phyloP scores from a whole-genome alignment of 768 basidiomycete genomes.

The Lactifluus hygrophoroides region DNA sequence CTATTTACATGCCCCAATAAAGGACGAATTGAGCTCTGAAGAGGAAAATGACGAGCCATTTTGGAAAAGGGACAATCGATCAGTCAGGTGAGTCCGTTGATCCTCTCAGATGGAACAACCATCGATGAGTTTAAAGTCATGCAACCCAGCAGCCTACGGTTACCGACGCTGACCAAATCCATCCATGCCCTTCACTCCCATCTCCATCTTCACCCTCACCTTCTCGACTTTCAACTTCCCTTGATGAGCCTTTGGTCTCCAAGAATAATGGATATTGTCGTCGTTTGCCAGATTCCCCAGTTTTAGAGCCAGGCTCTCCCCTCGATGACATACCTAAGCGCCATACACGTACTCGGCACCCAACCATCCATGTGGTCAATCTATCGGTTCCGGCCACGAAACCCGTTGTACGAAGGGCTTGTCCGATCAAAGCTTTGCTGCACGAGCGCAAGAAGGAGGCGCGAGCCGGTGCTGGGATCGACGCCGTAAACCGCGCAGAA shows the following conservation, averaged over 20 bases:
- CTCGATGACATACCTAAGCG: not conserved
- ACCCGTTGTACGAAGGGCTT: not conserved
- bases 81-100: not conserved
- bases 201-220: not conserved
- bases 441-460: conserved; percentile 15
- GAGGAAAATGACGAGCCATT: conserved; percentile 18
- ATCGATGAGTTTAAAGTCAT: not conserved
- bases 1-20: conserved; percentile 20
- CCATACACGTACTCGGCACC: not conserved
- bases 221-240: not conserved
- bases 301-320: not conserved
- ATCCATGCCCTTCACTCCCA: not conserved
- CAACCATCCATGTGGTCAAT: not conserved
- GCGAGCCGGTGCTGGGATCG: conserved; percentile 13
- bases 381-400: not conserved
- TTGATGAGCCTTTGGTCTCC: not conserved
- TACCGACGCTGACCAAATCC: not conserved
- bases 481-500: conserved; percentile 16
- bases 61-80: conserved; percentile 4
- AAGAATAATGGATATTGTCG: not conserved
- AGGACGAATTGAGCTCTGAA: conserved; percentile 22
- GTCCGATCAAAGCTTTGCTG: conserved; percentile 17
- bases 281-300: not conserved
- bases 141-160: not conserved
- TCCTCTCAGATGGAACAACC: not conserved